A percentile compares a stretch with the other conserved stretches of the same genome.
Conservation (phyloP, 2,329 filamentous ascomycete genomes). For the Incumbomyces lentus region DNA sequence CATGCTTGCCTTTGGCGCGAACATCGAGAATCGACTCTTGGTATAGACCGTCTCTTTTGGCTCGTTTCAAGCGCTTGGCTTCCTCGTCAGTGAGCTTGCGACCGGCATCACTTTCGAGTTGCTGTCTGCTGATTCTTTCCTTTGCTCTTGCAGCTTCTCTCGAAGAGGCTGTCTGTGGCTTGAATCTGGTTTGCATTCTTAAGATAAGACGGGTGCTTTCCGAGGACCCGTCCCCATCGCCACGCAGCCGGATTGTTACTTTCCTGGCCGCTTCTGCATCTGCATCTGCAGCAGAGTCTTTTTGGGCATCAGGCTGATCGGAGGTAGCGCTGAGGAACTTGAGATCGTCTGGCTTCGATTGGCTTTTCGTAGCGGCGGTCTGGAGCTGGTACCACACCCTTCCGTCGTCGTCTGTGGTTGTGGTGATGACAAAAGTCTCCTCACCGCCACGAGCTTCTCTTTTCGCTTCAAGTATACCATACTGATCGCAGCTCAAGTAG, state of each 20-base stretch:
- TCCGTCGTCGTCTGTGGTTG: slow-evolving; percentile 3
- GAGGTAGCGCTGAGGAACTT: slow-evolving; percentile 6
- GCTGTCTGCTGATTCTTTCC: slow-evolving; percentile 75
- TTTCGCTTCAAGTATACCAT: slow-evolving; percentile 19
- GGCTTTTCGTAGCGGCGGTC: slow-evolving; percentile 11
- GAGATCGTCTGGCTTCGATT: slow-evolving; percentile 7
- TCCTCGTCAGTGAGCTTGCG: slow-evolving; percentile 72
- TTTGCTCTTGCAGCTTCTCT: slow-evolving; percentile 68
- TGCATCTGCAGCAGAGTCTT: slow-evolving; percentile 3
- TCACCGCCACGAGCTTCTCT: slow-evolving; percentile 24
- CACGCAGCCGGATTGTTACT: slow-evolving; percentile 17
- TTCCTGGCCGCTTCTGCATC: slow-evolving; percentile 5
- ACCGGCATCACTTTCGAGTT: slow-evolving; percentile 73
- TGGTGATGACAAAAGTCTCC: slow-evolving; percentile 17
- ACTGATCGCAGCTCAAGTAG: slow-evolving; percentile 34
- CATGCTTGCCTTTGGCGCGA: slow-evolving; percentile 86
- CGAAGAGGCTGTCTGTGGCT: slow-evolving; percentile 65
- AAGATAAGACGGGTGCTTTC: slow-evolving; percentile 38
- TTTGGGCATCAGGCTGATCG: slow-evolving; percentile 2
- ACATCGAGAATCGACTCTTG: slow-evolving; percentile 78
- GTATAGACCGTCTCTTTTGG: slow-evolving; percentile 76
- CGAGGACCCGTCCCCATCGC: slow-evolving; percentile 14
- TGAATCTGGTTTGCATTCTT: slow-evolving; percentile 92
- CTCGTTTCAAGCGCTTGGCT: slow-evolving; percentile 70
- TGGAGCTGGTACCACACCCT: slow-evolving; percentile 10